These are phyloP conservation scores for Sclerotinia spermophila DNA, from an alignment of 2,329 filamentous ascomycete genomes.

Conservation along the genomic window DNA sequence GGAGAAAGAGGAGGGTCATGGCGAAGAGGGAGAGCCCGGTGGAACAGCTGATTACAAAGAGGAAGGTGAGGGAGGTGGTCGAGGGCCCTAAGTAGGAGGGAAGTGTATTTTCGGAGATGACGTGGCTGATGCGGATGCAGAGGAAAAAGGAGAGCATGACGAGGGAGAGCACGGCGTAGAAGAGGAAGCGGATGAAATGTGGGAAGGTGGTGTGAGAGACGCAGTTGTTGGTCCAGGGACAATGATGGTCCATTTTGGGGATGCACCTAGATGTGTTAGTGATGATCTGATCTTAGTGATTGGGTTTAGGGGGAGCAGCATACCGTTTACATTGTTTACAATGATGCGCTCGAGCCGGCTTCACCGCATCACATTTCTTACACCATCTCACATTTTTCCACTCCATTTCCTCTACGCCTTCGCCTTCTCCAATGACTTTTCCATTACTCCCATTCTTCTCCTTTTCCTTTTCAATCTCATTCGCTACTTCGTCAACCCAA, in stretches of 20 bases:
- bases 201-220: conserved; percentile 79
- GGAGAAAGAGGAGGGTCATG: conserved; percentile 61
- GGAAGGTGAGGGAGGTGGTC: conserved; percentile 52
- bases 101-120: conserved; percentile 64
- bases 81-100: conserved; percentile 73
- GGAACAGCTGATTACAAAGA: conserved; percentile 57
- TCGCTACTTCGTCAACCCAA: conserved; percentile 28
- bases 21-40: conserved; percentile 58
- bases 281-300: too few species aligned
- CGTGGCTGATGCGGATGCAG: conserved; percentile 51
- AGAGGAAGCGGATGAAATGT: conserved; percentile 75
- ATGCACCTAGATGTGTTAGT: conserved; percentile 51
- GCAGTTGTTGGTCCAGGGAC: conserved; percentile 81
- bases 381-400: conserved; percentile 56
- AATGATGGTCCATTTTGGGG: conserved; percentile 83
- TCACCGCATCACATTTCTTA: conserved; percentile 68
- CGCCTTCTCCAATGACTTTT: conserved; percentile 29
- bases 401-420: conserved; percentile 15
- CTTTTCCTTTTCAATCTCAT: background rate
- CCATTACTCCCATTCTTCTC: conserved; percentile 15
- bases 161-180: conserved; percentile 60
- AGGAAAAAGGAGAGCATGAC: conserved; percentile 59
- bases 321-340: conserved; percentile 69
- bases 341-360: conserved; percentile 77
- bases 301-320: background rate